Evolutionary conservation across 2,329 filamentous ascomycete species (phyloP).

Genomic region (Epicoccum sorghinum): DNA sequence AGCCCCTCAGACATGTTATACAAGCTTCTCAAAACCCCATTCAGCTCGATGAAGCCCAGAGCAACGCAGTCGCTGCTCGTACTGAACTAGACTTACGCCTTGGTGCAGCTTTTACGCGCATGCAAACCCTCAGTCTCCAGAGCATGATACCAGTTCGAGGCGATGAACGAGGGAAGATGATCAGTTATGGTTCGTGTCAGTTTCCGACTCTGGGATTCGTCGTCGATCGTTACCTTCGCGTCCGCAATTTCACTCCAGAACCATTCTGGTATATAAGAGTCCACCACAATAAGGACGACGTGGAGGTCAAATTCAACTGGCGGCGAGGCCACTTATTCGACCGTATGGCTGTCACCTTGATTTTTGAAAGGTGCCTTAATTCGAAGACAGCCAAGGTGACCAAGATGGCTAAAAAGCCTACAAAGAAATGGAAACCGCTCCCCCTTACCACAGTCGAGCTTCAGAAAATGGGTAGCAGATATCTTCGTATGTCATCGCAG

Average conservation of each 20-base stretch:
- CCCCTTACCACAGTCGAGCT: slow-evolving; percentile 95
- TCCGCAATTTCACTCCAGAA: slow-evolving; percentile 92
- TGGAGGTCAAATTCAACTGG: slow-evolving; percentile 86
- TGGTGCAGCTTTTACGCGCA: slow-evolving; percentile 88
- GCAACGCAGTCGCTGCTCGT: slow-evolving; percentile 83
- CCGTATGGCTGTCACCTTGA: slow-evolving; percentile 75
- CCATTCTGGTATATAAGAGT: slow-evolving; percentile 92
- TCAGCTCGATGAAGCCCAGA: slow-evolving; percentile 81
- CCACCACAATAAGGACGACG: slow-evolving; percentile 75
- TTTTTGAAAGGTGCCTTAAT: slow-evolving; percentile 83
- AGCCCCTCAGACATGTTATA: slow-evolving; percentile 73
- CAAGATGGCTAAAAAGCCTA: slow-evolving; percentile 88
- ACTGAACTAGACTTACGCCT: slow-evolving; percentile 93
- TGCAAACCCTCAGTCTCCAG: slow-evolving; percentile 81
- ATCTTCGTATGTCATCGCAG: slow-evolving; percentile 89
- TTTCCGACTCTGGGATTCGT: slow-evolving; percentile 97
- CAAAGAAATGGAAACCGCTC: slow-evolving; percentile 90
- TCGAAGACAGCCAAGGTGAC: slow-evolving; percentile 79
- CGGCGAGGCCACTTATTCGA: slow-evolving; percentile 84
- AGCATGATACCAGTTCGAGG: slow-evolving; percentile 69
- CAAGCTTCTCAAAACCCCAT: slow-evolving; percentile 79
- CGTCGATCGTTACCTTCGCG: slow-evolving; percentile 92
- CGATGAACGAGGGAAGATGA: slow-evolving; percentile 63
- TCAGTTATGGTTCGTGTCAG: slow-evolving; percentile 96
- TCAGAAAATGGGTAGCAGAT: slow-evolving; percentile 91